phyloP scores from a whole-genome alignment of 2,329 filamentous ascomycete species.

The Penicillium verrucosum region DNA sequence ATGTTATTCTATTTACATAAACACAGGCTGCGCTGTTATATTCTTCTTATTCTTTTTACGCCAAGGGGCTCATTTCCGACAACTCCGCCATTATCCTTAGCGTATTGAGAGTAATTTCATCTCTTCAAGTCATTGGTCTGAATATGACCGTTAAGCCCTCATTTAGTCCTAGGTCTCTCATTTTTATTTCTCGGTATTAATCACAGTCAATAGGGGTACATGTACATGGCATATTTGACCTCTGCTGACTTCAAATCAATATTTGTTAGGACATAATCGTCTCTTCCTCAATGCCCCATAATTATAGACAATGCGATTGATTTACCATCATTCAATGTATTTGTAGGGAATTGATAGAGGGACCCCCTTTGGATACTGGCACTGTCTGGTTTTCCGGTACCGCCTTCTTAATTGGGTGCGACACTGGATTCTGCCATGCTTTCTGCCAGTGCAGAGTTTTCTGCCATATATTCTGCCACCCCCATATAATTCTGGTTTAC shows the following conservation, averaged over 20 bases:
- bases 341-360: background rate
- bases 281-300: background rate
- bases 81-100: conserved; percentile 14
- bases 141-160: background rate
- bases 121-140: background rate
- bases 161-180: background rate
- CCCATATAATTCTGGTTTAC: no score
- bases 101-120: conserved; percentile 15
- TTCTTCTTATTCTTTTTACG: background rate
- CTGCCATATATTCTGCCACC: no score
- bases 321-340: background rate
- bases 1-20: background rate
- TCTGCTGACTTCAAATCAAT: background rate
- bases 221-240: background rate
- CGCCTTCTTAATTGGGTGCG: no score
- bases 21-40: background rate
- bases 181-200: background rate
- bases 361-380: no score
- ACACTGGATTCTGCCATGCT: no score
- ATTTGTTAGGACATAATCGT: background rate
- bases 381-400: no score
- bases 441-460: no score
- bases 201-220: background rate
- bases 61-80: conserved; percentile 22
- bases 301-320: background rate